Conservation (phyloP, 1,284 basidiomycete species). For the Coriolopsis trogii region DNA sequence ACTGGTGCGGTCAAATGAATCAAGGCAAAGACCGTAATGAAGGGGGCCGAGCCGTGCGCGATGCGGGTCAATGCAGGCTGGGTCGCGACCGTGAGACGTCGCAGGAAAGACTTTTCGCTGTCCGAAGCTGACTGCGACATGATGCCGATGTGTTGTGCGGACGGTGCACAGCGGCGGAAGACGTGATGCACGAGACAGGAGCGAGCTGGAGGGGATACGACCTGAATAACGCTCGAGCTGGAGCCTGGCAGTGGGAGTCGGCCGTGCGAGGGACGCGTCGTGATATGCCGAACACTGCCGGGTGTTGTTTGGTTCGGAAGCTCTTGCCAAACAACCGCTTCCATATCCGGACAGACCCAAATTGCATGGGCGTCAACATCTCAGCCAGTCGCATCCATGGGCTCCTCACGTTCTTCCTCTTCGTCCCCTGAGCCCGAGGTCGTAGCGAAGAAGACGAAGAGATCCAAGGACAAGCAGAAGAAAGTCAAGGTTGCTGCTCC, state of each 20-base stretch:
- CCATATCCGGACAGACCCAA: conserved; percentile 9
- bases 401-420: conserved; percentile 26
- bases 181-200: too few relatives aligned
- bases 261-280: too few relatives aligned
- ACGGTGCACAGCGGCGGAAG: not conserved
- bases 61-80: conserved; percentile 43
- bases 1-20: conserved; percentile 73
- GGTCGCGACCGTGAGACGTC: conserved; percentile 16
- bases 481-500: conserved; percentile 16
- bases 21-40: conserved; percentile 62
- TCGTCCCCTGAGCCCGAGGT: conserved; percentile 27
- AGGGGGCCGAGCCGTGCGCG: conserved; percentile 60
- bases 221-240: too few relatives aligned
- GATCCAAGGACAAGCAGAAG: conserved; percentile 21
- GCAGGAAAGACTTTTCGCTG: conserved; percentile 14
- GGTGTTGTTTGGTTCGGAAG: conserved; percentile 23
- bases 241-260: too few relatives aligned
- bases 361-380: conserved; percentile 5
- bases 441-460: conserved; percentile 18
- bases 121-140: conserved; percentile 8
- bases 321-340: conserved; percentile 25
- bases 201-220: too few relatives aligned
- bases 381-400: conserved; percentile 20
- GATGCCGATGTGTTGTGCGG: not conserved
- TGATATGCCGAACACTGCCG: too few relatives aligned